Base-by-base conservation (phyloP, 2,329 filamentous ascomycete species). In the Paramyrothecium roridum region DNA sequence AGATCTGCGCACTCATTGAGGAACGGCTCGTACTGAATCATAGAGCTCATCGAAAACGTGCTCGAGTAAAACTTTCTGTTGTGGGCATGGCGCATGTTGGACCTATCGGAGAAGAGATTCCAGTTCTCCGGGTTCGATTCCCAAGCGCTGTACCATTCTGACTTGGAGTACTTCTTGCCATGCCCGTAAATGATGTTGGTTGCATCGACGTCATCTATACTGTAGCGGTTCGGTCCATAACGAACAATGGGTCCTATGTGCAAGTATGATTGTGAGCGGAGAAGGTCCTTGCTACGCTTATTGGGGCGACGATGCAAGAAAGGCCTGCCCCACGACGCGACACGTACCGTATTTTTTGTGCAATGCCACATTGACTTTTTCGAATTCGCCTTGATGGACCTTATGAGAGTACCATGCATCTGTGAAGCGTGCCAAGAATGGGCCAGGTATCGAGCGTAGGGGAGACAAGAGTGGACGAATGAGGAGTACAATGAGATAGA, bases 221-320 rank as follows among this genome's bases (percentile, higher is more conserved):
- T 78, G 54, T 79, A 81, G 8, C 79, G 72, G 19, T 77, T 70
- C 0, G 78, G 78, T 0, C 75, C 76, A 54, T 80, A 73, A 0
- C 79, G 75, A 1, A 81, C 70, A 19, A 81, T 63, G 0, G 69
- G 57, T 0, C 61, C 61, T 62, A 4, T 13, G 8, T 12, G 2
- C 13, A 3, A 2, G 3, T 23, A 57, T n/a, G 57, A 37, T 37
- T 37, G 8, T 16, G 33, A 37, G 16, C 16, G 33, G 16, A 37
- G 8, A 37, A 37, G 16, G 33, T 37, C 33, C n/a, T n/a, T 37
- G 33, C 33, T 10, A 37, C 16, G 33, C 10, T 37, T 37, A 10
- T 37, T n/a, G n/a, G n/a, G n/a, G n/a, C n/a, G n/a, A n/a, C n/a
- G n/a, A n/a, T n/a, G n/a, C n/a, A n/a, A n/a, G n/a, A n/a, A n/a